Percentiles rank a stretch among this genome's conserved stretches.
Evolutionary conservation across 306 rosid species (phyloP).

Genomic region (Cicer yamashitae): DNA sequence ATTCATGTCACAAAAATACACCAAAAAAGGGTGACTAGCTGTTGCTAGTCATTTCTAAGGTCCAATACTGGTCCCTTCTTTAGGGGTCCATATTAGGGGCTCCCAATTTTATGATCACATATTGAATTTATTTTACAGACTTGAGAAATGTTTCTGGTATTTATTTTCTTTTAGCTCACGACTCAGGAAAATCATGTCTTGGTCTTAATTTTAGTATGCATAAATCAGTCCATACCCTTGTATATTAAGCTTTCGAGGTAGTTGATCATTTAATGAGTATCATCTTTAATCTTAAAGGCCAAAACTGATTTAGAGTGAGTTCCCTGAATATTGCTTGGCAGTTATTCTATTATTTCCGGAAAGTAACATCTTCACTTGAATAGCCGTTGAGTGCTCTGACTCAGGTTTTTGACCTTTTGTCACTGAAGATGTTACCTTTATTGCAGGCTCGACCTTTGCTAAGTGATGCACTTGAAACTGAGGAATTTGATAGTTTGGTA

Average conservation of each 20-base stretch:
- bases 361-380: slow-evolving; percentile 15
- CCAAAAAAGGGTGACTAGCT: too few relatives aligned
- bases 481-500: slow-evolving; percentile 59
- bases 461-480: slow-evolving; percentile 66
- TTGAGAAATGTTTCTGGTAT: background rate
- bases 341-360: background rate
- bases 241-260: slow-evolving; percentile 2
- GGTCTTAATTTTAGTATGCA: slow-evolving; percentile 1
- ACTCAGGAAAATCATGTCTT: background rate
- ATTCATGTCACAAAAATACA: too few relatives aligned
- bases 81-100: too few relatives aligned
- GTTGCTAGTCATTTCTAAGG: too few relatives aligned
- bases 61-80: too few relatives aligned
- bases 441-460: slow-evolving; percentile 88
- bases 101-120: slow-evolving; percentile 6
- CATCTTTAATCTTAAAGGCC: slow-evolving; percentile 10
- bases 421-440: slow-evolving; percentile 35
- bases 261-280: slow-evolving; percentile 19
- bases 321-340: background rate
- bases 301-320: slow-evolving; percentile 6
- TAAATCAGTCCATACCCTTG: slow-evolving; percentile 8
- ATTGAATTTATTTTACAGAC: background rate
- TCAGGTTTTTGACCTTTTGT: slow-evolving; percentile 37
- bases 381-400: slow-evolving; percentile 6
- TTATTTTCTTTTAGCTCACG: background rate